A percentile compares a stretch with the other conserved stretches of the same genome.
Evolutionary conservation across 331 rosid species (phyloP).

Genomic region (Pyrus hybrid): DNA sequence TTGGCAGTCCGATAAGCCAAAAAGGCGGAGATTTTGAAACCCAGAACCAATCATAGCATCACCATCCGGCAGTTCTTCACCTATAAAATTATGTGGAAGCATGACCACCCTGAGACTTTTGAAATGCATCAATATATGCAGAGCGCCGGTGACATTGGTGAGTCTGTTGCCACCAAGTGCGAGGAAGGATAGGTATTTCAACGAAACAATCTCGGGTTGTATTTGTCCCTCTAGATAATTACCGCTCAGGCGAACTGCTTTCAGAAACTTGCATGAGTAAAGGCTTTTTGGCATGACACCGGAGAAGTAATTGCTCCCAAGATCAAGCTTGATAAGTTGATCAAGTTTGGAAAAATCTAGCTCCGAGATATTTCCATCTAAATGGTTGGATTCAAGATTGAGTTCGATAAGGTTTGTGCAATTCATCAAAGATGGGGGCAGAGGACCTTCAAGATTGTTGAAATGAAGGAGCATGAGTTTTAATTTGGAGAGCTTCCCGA

Average conservation of each 20-base stretch:
- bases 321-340: not conserved
- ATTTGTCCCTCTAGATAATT: not conserved
- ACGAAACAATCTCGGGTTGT: not conserved
- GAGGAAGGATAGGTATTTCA: not conserved
- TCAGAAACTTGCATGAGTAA: not conserved
- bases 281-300: not conserved
- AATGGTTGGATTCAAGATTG: not conserved
- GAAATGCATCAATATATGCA: not conserved
- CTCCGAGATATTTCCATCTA: not conserved
- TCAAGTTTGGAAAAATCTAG: not conserved
- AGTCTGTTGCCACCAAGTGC: not conserved
- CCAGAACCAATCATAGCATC: not conserved
- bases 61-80: not conserved
- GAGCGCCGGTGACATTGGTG: not conserved
- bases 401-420: not conserved
- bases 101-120: not conserved
- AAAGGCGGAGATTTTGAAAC: not conserved
- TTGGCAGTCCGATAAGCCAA: not conserved
- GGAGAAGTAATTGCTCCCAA: rapidly evolving
- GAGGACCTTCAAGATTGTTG: not conserved
- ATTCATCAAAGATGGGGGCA: not conserved
- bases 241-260: not conserved
- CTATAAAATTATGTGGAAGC: not conserved
- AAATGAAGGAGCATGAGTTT: not conserved
- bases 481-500: not conserved